phyloP scores from a whole-genome alignment of 2,329 filamentous ascomycete genomes.

The Alternaria rosae region DNA sequence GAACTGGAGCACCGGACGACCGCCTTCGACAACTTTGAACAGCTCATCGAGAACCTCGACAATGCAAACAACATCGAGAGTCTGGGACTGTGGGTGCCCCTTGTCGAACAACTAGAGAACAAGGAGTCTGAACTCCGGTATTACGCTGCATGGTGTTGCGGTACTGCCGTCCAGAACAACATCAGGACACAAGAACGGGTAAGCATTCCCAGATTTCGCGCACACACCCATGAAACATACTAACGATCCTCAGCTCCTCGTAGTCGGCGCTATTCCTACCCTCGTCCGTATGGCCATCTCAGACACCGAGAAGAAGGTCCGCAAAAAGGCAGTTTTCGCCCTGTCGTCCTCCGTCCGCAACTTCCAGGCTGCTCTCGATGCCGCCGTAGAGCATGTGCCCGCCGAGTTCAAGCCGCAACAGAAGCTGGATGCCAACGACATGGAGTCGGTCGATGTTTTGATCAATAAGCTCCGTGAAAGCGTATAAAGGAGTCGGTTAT shows the following conservation, averaged over 20 bases:
- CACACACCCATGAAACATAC: background rate
- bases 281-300: constrained; percentile 71
- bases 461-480: constrained; percentile 66
- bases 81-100: constrained; percentile 80
- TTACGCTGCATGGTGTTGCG: constrained; percentile 93
- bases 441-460: constrained; percentile 82
- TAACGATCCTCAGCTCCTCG: constrained; percentile 56
- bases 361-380: constrained; percentile 77
- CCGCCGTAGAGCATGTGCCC: constrained; percentile 71
- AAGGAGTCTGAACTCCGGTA: constrained; percentile 75
- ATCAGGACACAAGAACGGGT: constrained; percentile 79
- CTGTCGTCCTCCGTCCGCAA: constrained; percentile 87
- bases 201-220: constrained; percentile 28
- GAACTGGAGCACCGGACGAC: constrained; percentile 22
- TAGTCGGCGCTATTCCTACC: constrained; percentile 70
- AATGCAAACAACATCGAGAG: constrained; percentile 93
- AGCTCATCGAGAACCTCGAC: constrained; percentile 64
- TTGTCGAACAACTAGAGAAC: constrained; percentile 73
- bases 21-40: constrained; percentile 42
- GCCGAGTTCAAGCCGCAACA: constrained; percentile 64
- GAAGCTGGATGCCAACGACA: constrained; percentile 81
- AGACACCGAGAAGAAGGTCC: constrained; percentile 68
- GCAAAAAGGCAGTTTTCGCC: constrained; percentile 89
- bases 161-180: constrained; percentile 97
- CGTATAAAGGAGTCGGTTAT: constrained; percentile 16